A percentile compares a stretch with the other conserved stretches of the same genome.
These are phyloP conservation scores for Sphaerosporella brunnea DNA, from an alignment of 495 filamentous ascomycete genomes.

Conservation along the genomic window DNA sequence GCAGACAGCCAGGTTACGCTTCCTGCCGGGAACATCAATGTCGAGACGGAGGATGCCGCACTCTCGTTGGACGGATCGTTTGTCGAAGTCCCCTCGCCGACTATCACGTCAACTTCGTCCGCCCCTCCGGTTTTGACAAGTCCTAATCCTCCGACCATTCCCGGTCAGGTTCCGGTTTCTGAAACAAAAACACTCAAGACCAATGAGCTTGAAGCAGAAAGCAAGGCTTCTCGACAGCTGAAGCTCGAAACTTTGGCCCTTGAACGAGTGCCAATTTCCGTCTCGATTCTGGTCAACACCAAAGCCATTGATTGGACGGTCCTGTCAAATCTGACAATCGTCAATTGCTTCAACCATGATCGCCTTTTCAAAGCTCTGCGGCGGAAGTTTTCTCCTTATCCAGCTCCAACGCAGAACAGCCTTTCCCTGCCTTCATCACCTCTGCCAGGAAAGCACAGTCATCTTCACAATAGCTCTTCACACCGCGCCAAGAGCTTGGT, in stretches of 20 bases:
- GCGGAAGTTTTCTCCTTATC: conserved; percentile 46
- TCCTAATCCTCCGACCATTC: background rate
- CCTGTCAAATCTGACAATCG: conserved; percentile 61
- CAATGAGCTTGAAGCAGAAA: conserved; percentile 8
- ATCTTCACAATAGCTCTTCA: background rate
- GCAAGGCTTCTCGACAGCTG: conserved; percentile 31
- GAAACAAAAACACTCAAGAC: background rate
- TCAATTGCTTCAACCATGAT: conserved; percentile 62
- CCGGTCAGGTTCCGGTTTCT: background rate
- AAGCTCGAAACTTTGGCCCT: conserved; percentile 62
- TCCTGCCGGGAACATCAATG: background rate
- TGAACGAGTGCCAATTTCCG: conserved; percentile 59
- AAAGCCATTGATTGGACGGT: conserved; percentile 64
- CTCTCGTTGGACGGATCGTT: background rate
- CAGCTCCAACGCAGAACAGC: background rate
- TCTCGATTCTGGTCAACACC: conserved; percentile 39
- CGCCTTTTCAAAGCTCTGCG: conserved; percentile 66
- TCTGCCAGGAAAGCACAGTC: too few relatives aligned
- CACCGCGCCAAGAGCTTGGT: conserved; percentile 11
- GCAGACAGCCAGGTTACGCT: background rate
- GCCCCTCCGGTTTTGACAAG: background rate
- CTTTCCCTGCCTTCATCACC: too few relatives aligned
- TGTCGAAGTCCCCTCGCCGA: background rate
- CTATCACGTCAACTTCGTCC: too few relatives aligned
- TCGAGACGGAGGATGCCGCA: background rate